Percentiles rank a stretch among this genome's conserved stretches.
Conservation (phyloP, 331 rosid species). For the Erythrophleum ivorense region DNA sequence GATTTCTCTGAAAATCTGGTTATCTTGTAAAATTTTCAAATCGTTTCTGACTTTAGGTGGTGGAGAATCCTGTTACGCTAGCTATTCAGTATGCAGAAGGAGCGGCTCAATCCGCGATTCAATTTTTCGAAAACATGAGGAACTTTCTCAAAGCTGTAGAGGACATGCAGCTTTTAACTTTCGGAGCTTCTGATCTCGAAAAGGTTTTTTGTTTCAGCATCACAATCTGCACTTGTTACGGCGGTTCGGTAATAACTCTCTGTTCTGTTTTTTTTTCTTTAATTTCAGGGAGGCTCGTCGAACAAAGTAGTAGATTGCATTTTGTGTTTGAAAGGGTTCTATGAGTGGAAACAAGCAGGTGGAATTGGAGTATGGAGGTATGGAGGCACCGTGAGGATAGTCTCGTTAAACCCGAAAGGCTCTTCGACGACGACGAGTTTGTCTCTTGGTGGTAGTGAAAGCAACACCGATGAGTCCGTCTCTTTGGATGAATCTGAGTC, state of each 20-base stretch:
- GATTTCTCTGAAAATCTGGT: too few species aligned
- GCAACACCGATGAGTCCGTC: conserved; percentile 66
- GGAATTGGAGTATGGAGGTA: conserved; percentile 97
- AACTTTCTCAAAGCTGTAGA: conserved; percentile 89
- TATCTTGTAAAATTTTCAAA: too few species aligned
- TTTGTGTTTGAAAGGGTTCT: conserved; percentile 86
- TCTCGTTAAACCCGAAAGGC: conserved; percentile 69
- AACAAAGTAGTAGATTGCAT: conserved; percentile 91
- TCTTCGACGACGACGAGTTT: too few species aligned
- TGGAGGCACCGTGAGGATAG: conserved; percentile 89
- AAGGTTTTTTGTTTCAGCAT: too few species aligned
- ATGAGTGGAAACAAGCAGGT: conserved; percentile 86
- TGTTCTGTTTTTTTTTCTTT: not conserved
- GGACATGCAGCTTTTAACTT: conserved; percentile 80
- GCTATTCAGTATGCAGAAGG: conserved; percentile 73
- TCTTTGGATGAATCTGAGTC: conserved; percentile 70
- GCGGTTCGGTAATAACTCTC: too few species aligned
- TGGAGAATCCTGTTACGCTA: conserved; percentile 66
- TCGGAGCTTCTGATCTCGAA: conserved; percentile 90
- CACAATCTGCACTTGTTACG: too few species aligned
- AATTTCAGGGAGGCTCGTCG: conserved; percentile 82
- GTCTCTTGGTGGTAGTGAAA: conserved; percentile 58
- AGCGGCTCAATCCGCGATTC: conserved; percentile 89
- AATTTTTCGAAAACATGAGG: conserved; percentile 89
- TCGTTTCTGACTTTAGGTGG: too few species aligned